Evolutionary conservation across 805 yeast species (phyloP).

Genomic region (Phaffomyces thermotolerans): DNA sequence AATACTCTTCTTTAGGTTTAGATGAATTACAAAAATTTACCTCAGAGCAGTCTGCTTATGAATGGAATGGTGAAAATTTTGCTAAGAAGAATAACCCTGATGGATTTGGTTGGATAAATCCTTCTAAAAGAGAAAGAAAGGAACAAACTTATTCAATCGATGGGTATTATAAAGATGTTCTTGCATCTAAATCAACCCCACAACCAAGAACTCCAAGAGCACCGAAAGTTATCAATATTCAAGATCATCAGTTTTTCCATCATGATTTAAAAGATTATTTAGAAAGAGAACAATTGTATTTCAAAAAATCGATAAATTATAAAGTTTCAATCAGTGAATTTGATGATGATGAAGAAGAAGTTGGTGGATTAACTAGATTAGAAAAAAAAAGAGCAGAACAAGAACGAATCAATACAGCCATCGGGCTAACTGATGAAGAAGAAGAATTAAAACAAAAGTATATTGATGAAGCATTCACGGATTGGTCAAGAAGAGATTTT

Average conservation of each 20-base stretch:
- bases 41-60: conserved; percentile 83
- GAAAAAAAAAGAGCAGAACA: conserved; percentile 32
- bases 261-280: conserved; percentile 43
- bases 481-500: conserved; percentile 73
- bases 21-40: conserved; percentile 92
- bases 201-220: conserved; percentile 43
- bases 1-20: conserved; percentile 78
- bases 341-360: conserved; percentile 39
- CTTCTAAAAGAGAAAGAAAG: conserved; percentile 66
- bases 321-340: conserved; percentile 54
- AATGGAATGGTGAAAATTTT: conserved; percentile 87
- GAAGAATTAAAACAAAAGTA: conserved; percentile 42
- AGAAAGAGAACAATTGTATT: conserved; percentile 58
- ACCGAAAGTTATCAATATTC: conserved; percentile 57
- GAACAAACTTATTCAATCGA: conserved; percentile 75
- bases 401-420: conserved; percentile 47
- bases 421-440: conserved; percentile 60
- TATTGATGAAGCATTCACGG: conserved; percentile 50
- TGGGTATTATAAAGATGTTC: conserved; percentile 66
- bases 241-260: conserved; percentile 72
- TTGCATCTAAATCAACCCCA: conserved; percentile 32
- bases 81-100: conserved; percentile 35
- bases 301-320: conserved; percentile 51
- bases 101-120: conserved; percentile 59
- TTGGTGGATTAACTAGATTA: conserved; percentile 12